A percentile compares a stretch with the other conserved stretches of the same genome.
These are phyloP conservation scores for Tripterygium wilfordii DNA, from an alignment of 177 flowering plant genomes.

Conservation along the genomic window DNA sequence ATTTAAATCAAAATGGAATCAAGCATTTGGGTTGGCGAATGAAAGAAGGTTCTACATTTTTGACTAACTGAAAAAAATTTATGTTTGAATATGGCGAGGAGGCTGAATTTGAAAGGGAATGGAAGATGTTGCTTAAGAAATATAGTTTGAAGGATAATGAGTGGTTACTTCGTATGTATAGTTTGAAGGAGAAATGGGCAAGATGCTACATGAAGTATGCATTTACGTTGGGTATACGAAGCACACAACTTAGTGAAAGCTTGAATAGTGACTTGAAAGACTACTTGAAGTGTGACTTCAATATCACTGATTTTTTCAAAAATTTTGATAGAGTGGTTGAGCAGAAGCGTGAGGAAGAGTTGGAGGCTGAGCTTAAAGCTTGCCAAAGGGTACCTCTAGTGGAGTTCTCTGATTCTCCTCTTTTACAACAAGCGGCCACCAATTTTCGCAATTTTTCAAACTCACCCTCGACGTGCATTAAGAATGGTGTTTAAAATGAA, in stretches of 20 bases:
- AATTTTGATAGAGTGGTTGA: conserved; percentile 1
- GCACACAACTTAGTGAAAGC: conserved; percentile 12
- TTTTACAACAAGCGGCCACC: too few relatives aligned
- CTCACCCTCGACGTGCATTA: too few relatives aligned
- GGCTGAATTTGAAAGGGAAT: neutral
- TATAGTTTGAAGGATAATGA: neutral
- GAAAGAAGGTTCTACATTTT: neutral
- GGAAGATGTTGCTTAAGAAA: neutral
- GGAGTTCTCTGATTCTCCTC: too few relatives aligned
- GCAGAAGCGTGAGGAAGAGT: conserved; percentile 2
- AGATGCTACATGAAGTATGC: neutral
- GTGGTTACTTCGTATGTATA: neutral
- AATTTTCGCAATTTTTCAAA: too few relatives aligned
- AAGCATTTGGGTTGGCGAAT: neutral
- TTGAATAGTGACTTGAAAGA: conserved; percentile 6
- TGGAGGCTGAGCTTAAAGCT: too few relatives aligned
- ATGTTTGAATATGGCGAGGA: neutral
- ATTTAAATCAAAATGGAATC: neutral
- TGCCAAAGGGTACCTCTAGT: too few relatives aligned
- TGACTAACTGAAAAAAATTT: neutral
- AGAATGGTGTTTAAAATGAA: too few relatives aligned
- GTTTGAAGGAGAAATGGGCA: conserved; percentile 16
- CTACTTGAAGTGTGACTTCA: neutral
- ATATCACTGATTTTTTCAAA: neutral
- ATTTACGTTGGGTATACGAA: conserved; percentile 7